Evolutionary conservation across 2,329 filamentous ascomycete genomes (phyloP), one percentile per base, ranked within the genome.

Genomic region (Botrytis galanthina): DNA sequence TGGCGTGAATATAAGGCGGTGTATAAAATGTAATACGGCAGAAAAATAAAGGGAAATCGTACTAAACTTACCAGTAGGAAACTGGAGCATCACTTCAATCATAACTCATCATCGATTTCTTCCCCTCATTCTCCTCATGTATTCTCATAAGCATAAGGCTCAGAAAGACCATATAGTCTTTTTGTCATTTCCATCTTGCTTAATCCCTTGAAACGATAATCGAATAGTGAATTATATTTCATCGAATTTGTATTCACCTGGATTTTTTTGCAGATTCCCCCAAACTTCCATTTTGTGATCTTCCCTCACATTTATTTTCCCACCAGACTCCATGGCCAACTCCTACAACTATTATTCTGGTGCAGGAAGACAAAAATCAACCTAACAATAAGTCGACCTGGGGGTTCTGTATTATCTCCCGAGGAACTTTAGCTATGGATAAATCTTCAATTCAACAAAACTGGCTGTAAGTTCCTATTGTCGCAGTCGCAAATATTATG

Each of bases 311-410:
- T 46, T 72, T 72, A 46, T 67, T 72, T 72, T 59, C 70, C 70
- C 48, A 57, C 51, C 54, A n/a, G 71, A 72, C 48, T 68, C 71
- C 59, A 72, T 72, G 71, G 71, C 64, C 63, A 59, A 72, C 63
- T 72, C 62, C n/a, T 57, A 71, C 66, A 62, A 72, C 57, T 62
- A 51, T 68, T 44, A 51, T 54, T 71, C 61, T 71, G 59, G 72
- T 44, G 44, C 20, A 69, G 66, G 61, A 70, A 57, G 71, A 68
- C 71, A 57, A 72, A 37, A 48, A 51, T 60, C 39, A 81, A 87
- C 88, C 83, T 90, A 88, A 88, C 86, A 84, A 84, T 82, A 83
- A 81, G 83, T 83, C 82, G 84, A 85, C 85, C 84, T 85, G 85
- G 84, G 85, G 84, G 83, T 85, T 82, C 57, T 72, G 16, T 69